These are phyloP conservation scores for Verticillium zaregamsianum DNA, from an alignment of 2,329 filamentous ascomycete genomes.

Conservation along the genomic window DNA sequence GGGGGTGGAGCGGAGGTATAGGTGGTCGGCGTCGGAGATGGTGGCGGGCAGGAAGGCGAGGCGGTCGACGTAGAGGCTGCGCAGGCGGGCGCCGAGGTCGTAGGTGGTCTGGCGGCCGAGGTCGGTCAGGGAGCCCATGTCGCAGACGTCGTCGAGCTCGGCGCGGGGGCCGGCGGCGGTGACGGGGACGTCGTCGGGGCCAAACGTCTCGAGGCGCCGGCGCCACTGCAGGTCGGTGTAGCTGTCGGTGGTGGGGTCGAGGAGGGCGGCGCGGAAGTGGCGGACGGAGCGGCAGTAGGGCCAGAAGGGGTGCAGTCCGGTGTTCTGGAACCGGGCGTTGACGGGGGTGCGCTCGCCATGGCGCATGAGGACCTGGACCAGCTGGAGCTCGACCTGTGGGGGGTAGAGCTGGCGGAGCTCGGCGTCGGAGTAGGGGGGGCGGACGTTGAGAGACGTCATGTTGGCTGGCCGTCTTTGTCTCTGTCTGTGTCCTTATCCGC, in stretches of 20 bases:
- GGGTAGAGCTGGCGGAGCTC: conserved; percentile 84
- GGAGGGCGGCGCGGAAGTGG: conserved; percentile 55
- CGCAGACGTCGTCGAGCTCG: conserved; percentile 78
- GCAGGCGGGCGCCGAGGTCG: conserved; percentile 62
- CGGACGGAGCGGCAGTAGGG: conserved; percentile 81
- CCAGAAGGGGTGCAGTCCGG: conserved; percentile 68
- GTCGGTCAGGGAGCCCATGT: conserved; percentile 72
- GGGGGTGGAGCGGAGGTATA: conserved; percentile 72
- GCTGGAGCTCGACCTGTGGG: conserved; percentile 70
- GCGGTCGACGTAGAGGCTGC: conserved; percentile 70
- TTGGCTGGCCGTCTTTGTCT: not conserved
- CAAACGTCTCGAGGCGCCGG: conserved; percentile 80
- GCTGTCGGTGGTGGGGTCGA: conserved; percentile 33
- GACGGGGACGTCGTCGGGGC: conserved; percentile 62
- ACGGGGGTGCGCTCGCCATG: conserved; percentile 84
- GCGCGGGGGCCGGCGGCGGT: conserved; percentile 64
- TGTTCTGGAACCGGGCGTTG: conserved; percentile 80
- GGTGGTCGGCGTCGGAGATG: conserved; percentile 47
- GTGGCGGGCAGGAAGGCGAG: conserved; percentile 63
- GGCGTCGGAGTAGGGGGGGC: conserved; percentile 71
- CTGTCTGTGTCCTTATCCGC: not conserved
- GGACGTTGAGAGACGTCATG: conserved; percentile 78
- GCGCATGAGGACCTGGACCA: conserved; percentile 82
- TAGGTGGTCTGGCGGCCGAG: conserved; percentile 68
- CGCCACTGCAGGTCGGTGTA: conserved; percentile 55